Conservation (phyloP, 2,329 filamentous ascomycete genomes). For the Sporothrix protearum region DNA sequence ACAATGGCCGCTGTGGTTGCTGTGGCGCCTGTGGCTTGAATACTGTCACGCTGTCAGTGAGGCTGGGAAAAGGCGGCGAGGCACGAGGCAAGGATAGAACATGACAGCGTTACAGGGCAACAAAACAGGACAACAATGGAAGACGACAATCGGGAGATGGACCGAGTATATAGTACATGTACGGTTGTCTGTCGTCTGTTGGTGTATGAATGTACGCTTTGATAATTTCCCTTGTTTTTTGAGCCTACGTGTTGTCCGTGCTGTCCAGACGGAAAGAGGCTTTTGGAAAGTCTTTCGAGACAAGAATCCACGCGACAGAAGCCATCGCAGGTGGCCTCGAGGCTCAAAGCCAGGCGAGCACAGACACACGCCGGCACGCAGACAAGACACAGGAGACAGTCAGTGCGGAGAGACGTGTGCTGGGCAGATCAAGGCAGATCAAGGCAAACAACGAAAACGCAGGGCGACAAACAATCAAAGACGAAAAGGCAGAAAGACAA, state of each 20-base stretch:
- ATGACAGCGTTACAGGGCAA: background rate
- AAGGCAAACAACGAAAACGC: background rate
- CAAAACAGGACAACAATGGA: background rate
- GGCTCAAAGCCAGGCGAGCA: conserved; percentile 1
- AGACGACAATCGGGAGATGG: no score
- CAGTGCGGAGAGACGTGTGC: background rate
- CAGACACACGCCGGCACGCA: background rate
- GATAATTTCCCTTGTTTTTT: background rate
- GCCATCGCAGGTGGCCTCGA: background rate
- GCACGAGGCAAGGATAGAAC: background rate
- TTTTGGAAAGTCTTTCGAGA: no score
- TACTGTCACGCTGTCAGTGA: background rate
- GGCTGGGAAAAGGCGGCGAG: background rate
- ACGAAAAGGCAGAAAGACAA: background rate
- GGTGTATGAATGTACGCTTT: background rate
- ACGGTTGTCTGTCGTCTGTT: background rate
- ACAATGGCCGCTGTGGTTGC: background rate
- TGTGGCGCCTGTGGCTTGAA: background rate
- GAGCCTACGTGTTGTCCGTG: background rate
- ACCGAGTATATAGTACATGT: background rate
- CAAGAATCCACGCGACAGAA: background rate
- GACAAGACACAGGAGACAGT: background rate
- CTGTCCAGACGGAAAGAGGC: background rate
- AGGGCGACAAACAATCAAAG: background rate
- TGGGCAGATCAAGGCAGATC: background rate